Evolutionary conservation across 257 asterid genomes (phyloP).

Genomic region (Nyctanthes arbortristis): DNA sequence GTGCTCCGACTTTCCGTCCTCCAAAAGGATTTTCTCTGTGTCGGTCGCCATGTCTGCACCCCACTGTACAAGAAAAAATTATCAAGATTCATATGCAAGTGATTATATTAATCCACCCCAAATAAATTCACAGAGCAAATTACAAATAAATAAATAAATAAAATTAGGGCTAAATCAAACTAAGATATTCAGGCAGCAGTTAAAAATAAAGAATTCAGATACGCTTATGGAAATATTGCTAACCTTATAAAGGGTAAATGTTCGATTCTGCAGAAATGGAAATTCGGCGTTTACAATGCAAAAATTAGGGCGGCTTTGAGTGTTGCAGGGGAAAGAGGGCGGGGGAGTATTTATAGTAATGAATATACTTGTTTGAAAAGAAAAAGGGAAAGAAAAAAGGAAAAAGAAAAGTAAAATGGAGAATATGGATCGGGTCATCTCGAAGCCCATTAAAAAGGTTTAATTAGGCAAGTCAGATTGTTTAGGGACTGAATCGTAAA

Average conservation of each 20-base stretch:
- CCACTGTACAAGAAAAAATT: not conserved
- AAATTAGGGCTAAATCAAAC: not conserved
- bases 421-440: too few relatives aligned
- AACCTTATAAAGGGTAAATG: not conserved
- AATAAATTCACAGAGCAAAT: not conserved
- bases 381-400: too few relatives aligned
- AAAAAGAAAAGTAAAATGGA: too few relatives aligned
- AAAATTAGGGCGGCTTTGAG: not conserved
- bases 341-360: too few relatives aligned
- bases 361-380: too few relatives aligned
- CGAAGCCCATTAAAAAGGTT: too few relatives aligned
- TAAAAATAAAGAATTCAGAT: not conserved
- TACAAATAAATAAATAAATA: not conserved
- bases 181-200: not conserved
- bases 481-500: too few relatives aligned
- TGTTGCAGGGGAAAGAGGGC: not conserved
- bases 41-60: not conserved
- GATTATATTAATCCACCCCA: not conserved
- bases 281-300: not conserved
- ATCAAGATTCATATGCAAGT: not conserved
- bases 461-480: too few relatives aligned
- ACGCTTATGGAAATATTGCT: not conserved
- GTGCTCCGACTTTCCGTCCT: constrained; percentile 40
- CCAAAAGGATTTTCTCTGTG: constrained; percentile 15
- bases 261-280: not conserved